Percentiles rank a stretch among this genome's conserved stretches.
phyloP scores from a whole-genome alignment of 73 alveolate species.

The Diophrys appendiculata region DNA sequence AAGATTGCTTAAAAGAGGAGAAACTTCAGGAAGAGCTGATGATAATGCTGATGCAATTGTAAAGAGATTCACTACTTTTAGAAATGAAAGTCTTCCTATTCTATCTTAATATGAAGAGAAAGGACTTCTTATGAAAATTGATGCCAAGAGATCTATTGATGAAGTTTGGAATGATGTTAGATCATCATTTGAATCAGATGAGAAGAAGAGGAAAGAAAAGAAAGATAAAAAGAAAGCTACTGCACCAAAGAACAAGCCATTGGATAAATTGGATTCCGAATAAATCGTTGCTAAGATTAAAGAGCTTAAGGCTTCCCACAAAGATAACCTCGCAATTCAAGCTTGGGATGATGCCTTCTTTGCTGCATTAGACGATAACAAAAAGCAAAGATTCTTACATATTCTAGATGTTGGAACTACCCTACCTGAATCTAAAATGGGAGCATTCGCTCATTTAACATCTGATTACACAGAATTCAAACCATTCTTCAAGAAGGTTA shows the following conservation, averaged over 20 bases:
- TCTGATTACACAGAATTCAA: background rate
- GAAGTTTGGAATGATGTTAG: slow-evolving; percentile 87
- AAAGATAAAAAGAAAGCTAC: background rate
- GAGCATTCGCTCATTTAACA: background rate
- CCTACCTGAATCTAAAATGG: background rate
- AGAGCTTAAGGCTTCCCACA: background rate
- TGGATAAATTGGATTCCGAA: background rate
- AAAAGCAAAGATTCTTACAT: too few species aligned
- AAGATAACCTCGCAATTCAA: background rate
- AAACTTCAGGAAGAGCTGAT: slow-evolving; percentile 96
- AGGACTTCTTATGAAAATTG: slow-evolving; percentile 76
- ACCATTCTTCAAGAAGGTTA: background rate
- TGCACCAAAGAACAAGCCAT: background rate
- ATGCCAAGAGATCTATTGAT: slow-evolving; percentile 83
- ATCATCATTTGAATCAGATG: slow-evolving; percentile 1
- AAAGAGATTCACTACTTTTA: slow-evolving; percentile 95
- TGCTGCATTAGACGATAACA: background rate
- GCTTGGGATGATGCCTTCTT: background rate
- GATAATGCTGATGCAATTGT: slow-evolving; percentile 95
- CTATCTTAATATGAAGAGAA: slow-evolving; percentile 72
- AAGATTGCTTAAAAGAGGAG: slow-evolving; percentile 91
- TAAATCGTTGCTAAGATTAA: background rate
- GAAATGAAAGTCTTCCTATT: slow-evolving; percentile 91
- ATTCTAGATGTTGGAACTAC: background rate
- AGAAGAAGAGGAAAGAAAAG: background rate